Conservation (phyloP, 1,139 yeast genomes). For the Taphrina wiesneri region DNA sequence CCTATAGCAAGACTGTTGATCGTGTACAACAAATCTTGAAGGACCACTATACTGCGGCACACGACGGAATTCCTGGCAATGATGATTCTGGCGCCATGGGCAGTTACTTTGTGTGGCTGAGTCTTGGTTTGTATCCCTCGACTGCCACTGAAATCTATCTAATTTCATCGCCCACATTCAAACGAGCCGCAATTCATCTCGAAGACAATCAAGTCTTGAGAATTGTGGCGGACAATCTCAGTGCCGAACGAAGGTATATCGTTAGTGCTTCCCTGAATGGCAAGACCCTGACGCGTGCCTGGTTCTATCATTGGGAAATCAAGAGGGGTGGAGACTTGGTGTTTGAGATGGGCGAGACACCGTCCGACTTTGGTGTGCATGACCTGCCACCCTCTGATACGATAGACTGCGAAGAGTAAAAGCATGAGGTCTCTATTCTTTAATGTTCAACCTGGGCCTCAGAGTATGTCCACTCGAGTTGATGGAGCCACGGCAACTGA, state of each 20-base stretch:
- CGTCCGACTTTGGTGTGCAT: slow-evolving; percentile 7
- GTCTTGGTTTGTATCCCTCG: slow-evolving; percentile 25
- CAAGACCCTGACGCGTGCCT: slow-evolving; percentile 7
- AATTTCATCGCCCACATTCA: slow-evolving; percentile 22
- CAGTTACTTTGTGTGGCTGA: slow-evolving; percentile 27
- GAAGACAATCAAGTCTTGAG: not conserved
- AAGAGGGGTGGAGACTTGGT: slow-evolving; percentile 5
- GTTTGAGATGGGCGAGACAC: slow-evolving; percentile 13
- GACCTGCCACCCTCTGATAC: slow-evolving; percentile 26
- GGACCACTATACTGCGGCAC: slow-evolving; percentile 12
- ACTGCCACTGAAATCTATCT: slow-evolving; percentile 25
- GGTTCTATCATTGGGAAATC: slow-evolving; percentile 27
- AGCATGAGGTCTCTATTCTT: no score
- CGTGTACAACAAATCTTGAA: slow-evolving; percentile 11
- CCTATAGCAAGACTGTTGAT: slow-evolving; percentile 22
- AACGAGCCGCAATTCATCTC: not conserved
- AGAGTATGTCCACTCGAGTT: no score
- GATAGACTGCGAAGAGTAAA: not conserved
- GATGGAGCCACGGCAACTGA: no score
- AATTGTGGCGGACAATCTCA: slow-evolving; percentile 1
- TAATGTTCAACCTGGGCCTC: no score
- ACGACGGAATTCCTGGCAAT: slow-evolving; percentile 30
- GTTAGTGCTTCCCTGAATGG: slow-evolving; percentile 15
- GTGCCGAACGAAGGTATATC: slow-evolving; percentile 4
- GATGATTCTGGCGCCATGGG: slow-evolving; percentile 33